Percentiles rank a stretch among this genome's conserved stretches.
Evolutionary conservation across 371 early-diverging fungal species (phyloP).

Genomic region (Mucor circinelloides): DNA sequence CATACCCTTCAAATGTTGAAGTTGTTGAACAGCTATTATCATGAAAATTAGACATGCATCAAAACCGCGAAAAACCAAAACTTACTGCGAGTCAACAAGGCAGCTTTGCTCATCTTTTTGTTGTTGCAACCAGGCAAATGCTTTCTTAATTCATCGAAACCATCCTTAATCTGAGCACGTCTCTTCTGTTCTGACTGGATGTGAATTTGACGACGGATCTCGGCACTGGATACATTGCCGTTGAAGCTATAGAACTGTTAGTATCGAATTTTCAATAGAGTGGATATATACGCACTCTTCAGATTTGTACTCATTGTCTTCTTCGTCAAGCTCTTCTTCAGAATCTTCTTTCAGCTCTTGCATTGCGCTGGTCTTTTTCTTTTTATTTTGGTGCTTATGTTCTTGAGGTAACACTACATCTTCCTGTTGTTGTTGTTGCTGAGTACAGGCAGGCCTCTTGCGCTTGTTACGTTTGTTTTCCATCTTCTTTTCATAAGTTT

Average conservation of each 20-base stretch:
- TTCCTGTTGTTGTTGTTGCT: constrained; percentile 2
- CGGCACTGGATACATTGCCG: constrained; percentile 28
- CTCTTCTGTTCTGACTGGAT: constrained; percentile 59
- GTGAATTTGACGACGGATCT: constrained; percentile 54
- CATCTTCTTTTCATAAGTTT: constrained; percentile 49
- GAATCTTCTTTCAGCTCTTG: constrained; percentile 15
- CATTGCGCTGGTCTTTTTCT: constrained; percentile 15
- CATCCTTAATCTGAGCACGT: constrained; percentile 56
- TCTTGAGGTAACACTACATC: constrained; percentile 4
- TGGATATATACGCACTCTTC: constrained; percentile 23
- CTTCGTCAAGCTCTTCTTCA: constrained; percentile 35
- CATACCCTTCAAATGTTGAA: constrained; percentile 52
- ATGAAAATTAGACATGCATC: neutral
- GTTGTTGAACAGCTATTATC: constrained; percentile 48
- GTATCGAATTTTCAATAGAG: neutral
- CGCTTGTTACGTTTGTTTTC: constrained; percentile 49
- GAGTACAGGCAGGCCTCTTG: constrained; percentile 25
- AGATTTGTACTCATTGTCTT: constrained; percentile 20
- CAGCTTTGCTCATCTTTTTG: constrained; percentile 63
- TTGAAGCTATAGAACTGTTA: neutral
- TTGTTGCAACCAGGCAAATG: constrained; percentile 54
- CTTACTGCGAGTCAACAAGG: constrained; percentile 56
- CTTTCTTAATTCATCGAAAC: constrained; percentile 56
- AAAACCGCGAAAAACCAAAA: neutral
- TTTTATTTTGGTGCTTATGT: constrained; percentile 22